Evolutionary conservation across 768 basidiomycete species (phyloP), one percentile per base, ranked within the genome.

Genomic region (Chalciporus pseudorubinellus): DNA sequence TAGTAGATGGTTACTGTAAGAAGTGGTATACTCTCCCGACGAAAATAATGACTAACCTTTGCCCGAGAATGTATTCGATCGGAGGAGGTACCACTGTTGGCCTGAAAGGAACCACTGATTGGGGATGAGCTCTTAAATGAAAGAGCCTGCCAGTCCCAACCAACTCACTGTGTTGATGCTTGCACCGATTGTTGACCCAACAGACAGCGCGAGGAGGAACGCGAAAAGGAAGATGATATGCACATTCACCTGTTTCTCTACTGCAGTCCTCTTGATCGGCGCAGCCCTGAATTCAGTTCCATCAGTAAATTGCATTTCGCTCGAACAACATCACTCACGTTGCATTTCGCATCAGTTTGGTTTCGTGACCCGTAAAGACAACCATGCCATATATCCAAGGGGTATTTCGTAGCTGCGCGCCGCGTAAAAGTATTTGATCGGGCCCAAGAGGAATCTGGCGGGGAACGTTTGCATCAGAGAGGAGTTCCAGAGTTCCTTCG

Each of bases 281-380:
- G 97, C 89, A 38, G 94, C 92, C 22, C 94, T 95, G 16, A 22
- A 26, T n/a, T 18, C 19, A 26, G 26, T 26, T 3, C n/a, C 28
- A 19, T n/a, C 31, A 39, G 6, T 26, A 12, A 46, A 16, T n/a
- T 22, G 10, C 28, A 46, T 36, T 14, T 29, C 22, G 39, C 42
- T 33, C 21, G 44, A 45, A 21, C 18, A 39, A 20, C 28, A 6
- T 50, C 39, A 28, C 92, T 73, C 63, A 94, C 93, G 95, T 98
- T 39, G 97, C 95, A 62, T 98, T 98, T 52, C 92, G 82, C 93
- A 98, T 95, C 33, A 99, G 71, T 70, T 99, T 99, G 18, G 97
- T 98, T 75, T 99, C 95, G 64, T 98, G 97, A 0, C 97, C 97
- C 0, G 94, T 95, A 60, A 93, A 98, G 38, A 98, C 89, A 29